These are phyloP conservation scores for Thalassia testudinum DNA, from an alignment of 116 monocot genomes.

Conservation along the genomic window DNA sequence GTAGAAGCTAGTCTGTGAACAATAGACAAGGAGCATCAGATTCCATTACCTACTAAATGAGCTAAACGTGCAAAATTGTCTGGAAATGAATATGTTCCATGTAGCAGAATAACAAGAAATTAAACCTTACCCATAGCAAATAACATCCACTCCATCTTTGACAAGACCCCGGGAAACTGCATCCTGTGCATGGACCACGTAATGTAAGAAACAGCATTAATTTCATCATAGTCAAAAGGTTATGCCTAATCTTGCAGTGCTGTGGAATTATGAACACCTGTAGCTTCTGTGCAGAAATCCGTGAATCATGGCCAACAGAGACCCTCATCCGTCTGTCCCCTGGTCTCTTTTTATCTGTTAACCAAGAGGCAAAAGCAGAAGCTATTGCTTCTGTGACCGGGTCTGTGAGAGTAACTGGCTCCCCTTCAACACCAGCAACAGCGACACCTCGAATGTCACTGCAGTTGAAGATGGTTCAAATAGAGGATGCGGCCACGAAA, in stretches of 20 bases:
- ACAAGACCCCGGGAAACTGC: constrained; percentile 72
- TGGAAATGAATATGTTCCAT: not conserved
- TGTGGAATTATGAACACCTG: constrained; percentile 28
- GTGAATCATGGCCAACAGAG: constrained; percentile 86
- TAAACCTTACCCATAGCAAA: constrained; percentile 78
- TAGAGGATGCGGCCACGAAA: not conserved
- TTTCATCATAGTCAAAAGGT: too few species aligned
- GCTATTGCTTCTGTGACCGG: constrained; percentile 75
- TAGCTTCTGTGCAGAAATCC: constrained; percentile 73
- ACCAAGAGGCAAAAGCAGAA: constrained; percentile 81
- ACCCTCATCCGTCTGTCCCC: constrained; percentile 43
- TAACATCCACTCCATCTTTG: constrained; percentile 51
- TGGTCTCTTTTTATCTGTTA: constrained; percentile 51
- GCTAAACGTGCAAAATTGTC: too few species aligned
- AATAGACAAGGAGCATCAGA: not conserved
- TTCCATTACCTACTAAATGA: not conserved
- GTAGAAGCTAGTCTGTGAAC: constrained; percentile 80
- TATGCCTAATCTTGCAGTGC: too few species aligned
- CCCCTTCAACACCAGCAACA: constrained; percentile 79
- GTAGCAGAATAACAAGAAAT: not conserved
- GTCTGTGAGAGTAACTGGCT: constrained; percentile 66
- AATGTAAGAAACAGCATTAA: too few species aligned
- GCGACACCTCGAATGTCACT: constrained; percentile 99
- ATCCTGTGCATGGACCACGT: constrained; percentile 23
- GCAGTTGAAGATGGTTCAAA: constrained; percentile 4